These are phyloP conservation scores for Corinectria fuckeliana DNA, from an alignment of 2,329 filamentous ascomycete species.

Conservation along the genomic window DNA sequence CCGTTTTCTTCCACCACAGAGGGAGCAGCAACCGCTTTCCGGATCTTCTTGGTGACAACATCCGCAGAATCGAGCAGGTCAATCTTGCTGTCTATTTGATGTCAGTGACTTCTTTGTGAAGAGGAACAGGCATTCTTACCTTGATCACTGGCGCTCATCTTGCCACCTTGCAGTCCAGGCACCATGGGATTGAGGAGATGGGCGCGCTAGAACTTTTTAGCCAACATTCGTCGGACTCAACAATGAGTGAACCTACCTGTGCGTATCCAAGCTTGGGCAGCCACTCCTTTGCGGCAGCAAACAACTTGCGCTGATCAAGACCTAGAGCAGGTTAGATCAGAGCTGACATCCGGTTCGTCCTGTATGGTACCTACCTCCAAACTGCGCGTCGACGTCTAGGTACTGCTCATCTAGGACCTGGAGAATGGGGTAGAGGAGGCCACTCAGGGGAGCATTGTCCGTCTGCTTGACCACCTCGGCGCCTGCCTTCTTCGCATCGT, in stretches of 20 bases:
- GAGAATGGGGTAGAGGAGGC: constrained; percentile 57
- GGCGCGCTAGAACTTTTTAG: constrained; percentile 41
- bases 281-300: constrained; percentile 83
- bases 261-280: constrained; percentile 86
- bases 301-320: constrained; percentile 88
- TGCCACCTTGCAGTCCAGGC: constrained; percentile 80
- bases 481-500: constrained; percentile 88
- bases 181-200: constrained; percentile 75
- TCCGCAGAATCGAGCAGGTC: constrained; percentile 87
- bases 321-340: constrained; percentile 32
- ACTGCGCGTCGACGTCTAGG: constrained; percentile 85
- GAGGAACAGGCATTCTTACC: constrained; percentile 48
- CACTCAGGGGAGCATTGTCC: constrained; percentile 71
- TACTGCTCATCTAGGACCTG: constrained; percentile 93
- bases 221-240: not conserved
- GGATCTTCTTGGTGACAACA: constrained; percentile 78
- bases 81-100: constrained; percentile 76
- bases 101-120: not conserved
- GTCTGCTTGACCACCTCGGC: constrained; percentile 95
- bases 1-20: constrained; percentile 84
- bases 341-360: not conserved
- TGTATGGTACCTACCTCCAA: constrained; percentile 63
- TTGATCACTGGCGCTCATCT: constrained; percentile 82
- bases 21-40: constrained; percentile 82
- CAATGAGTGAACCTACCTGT: constrained; percentile 49